Conservation (phyloP, 1,284 basidiomycete genomes). For the Baeospora myosura region DNA sequence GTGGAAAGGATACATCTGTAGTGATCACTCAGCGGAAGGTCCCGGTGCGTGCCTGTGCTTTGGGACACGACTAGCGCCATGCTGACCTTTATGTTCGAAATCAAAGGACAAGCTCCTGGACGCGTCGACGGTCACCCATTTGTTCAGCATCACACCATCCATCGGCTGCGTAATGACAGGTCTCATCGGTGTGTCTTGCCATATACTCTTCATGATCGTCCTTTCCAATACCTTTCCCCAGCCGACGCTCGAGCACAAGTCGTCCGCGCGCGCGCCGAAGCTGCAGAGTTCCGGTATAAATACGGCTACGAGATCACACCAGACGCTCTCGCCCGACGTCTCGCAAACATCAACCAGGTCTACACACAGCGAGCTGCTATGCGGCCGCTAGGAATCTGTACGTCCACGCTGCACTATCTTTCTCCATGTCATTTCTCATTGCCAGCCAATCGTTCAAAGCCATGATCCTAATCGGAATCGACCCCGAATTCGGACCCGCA, state of each 20-base stretch:
- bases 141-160: conserved; percentile 93
- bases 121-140: conserved; percentile 88
- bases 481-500: conserved; percentile 87
- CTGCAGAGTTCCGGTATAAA: conserved; percentile 93
- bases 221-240: conserved; percentile 23
- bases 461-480: conserved; percentile 94
- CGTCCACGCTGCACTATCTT: conserved; percentile 22
- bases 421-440: conserved; percentile 6
- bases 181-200: conserved; percentile 63
- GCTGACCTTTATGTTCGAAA: neutral
- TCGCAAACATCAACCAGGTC: conserved; percentile 99
- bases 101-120: conserved; percentile 94
- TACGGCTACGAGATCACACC: conserved; percentile 98
- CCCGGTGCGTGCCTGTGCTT: conserved; percentile 69
- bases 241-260: conserved; percentile 95
- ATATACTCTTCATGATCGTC: neutral
- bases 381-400: conserved; percentile 93
- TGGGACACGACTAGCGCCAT: neutral
- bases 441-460: conserved; percentile 46
- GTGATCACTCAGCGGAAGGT: conserved; percentile 99
- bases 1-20: conserved; percentile 91
- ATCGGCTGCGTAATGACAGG: conserved; percentile 99
- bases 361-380: conserved; percentile 97
- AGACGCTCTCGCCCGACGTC: conserved; percentile 85
- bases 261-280: conserved; percentile 81